phyloP scores from a whole-genome alignment of 2,329 filamentous ascomycete genomes.

The Talaromyces sp. region DNA sequence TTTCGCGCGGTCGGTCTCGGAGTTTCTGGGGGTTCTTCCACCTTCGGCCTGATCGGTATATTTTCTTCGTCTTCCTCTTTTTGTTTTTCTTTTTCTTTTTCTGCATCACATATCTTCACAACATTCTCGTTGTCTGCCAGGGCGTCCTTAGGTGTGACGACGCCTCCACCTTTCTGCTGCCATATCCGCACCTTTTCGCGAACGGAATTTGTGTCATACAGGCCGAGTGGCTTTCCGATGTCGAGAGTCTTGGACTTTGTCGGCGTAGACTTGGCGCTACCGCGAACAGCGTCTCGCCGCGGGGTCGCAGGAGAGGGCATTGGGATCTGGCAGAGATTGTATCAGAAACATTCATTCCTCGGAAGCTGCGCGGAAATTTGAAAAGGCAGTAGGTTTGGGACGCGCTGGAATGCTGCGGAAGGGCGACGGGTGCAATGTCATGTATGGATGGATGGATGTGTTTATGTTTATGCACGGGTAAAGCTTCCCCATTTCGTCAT shows the following conservation, averaged over 20 bases:
- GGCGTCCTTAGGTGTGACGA: conserved; percentile 55
- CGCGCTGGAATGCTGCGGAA: background rate
- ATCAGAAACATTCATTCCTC: conserved; percentile 8
- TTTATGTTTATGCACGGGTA: background rate
- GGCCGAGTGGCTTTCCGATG: conserved; percentile 48
- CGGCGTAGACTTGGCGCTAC: conserved; percentile 50
- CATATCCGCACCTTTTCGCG: conserved; percentile 75
- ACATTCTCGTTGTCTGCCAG: conserved; percentile 54
- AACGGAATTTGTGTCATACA: conserved; percentile 61
- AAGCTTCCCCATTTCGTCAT: conserved; percentile 1
- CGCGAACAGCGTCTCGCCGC: conserved; percentile 36
- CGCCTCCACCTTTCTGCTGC: conserved; percentile 72
- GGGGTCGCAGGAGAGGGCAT: conserved; percentile 39
- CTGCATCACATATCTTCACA: background rate
- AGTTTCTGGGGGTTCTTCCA: conserved; percentile 17
- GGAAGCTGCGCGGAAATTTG: background rate
- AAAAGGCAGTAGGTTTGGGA: background rate
- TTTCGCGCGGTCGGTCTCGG: conserved; percentile 14
- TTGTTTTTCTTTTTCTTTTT: conserved; percentile 27
- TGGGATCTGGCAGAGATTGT: conserved; percentile 16
- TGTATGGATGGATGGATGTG: background rate
- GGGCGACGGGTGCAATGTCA: background rate
- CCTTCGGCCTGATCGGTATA: conserved; percentile 4
- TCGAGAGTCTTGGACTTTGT: conserved; percentile 52
- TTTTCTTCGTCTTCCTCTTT: conserved; percentile 21